Base-by-base conservation (phyloP, 805 yeast species). In the Kluyveromyces aestuarii region DNA sequence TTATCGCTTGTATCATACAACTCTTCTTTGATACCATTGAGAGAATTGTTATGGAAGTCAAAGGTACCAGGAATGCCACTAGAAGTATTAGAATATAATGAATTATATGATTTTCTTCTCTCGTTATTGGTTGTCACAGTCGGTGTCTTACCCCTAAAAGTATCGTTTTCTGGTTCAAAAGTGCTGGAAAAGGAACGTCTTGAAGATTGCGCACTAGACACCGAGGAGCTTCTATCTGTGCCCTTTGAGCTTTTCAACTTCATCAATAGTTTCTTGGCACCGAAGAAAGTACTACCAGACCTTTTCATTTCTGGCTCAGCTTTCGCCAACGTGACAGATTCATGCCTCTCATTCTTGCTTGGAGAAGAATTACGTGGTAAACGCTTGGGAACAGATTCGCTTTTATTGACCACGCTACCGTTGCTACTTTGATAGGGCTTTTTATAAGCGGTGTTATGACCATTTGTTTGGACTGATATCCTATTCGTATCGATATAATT, bases 41-140 rank as follows among this genome's bases (percentile, higher is more conserved):
- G 43, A 6, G 16, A 8, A 8, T 27, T 30, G 11, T 21, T 10
- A 21, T 37, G 17, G 10, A 17, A 40, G 25, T 39, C 30, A 18
- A 16, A n/a, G n/a, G 16, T 19, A 11, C 16, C 37, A 33, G 30
- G 13, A 11, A 44, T 40, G 11, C 50, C 49, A 7, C 38, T 38
- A 25, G 49, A 47, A 4, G 51, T 43, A 27, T 41, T 50, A 5
- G 58, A 51, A 40, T 50, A 52, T 16, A 55, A 48, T n/a, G 58
- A 55, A 37, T 52, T 55, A 25, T 51, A 55, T 1, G 58, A 55
- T 40, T 48, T 49, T 42, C 56, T 51, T 33, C 47, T 47, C 5
- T 46, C 30, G n/a, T 27, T 18, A 8, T 21, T 41, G 27, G 45
- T 14, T 11, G 14, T 30, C 14, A 10, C 5, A 14, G 44, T 30